A percentile compares a stretch with the other conserved stretches of the same genome.
Evolutionary conservation across 2,329 filamentous ascomycete species (phyloP).

Genomic region (Helminthosporium solani): DNA sequence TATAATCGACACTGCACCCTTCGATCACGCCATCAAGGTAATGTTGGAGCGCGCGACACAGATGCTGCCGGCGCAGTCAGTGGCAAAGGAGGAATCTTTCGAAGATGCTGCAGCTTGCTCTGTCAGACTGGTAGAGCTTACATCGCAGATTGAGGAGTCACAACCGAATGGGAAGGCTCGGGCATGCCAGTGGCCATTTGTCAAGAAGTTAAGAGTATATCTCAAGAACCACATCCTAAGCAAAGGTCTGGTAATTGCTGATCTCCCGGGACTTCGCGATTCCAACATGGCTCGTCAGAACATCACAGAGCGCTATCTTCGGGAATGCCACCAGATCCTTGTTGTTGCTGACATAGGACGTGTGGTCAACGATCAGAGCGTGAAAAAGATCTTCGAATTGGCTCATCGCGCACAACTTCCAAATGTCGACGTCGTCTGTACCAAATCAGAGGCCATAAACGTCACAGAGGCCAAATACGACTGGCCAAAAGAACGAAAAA

Average conservation of each 20-base stretch:
- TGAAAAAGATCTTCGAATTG: conserved; percentile 46
- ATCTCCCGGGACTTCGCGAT: conserved; percentile 55
- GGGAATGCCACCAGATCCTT: conserved; percentile 52
- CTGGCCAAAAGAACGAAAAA: conserved; percentile 11
- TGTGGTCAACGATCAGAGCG: conserved; percentile 46
- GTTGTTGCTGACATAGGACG: conserved; percentile 47
- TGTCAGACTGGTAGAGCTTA: conserved; percentile 36
- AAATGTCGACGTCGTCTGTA: conserved; percentile 30
- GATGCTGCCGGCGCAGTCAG: conserved; percentile 7
- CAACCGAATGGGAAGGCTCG: conserved; percentile 1
- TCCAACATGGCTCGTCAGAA: conserved; percentile 47
- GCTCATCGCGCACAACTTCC: conserved; percentile 41
- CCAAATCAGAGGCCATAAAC: conserved; percentile 19
- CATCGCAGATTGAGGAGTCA: conserved; percentile 35
- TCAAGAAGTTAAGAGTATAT: conserved; percentile 49
- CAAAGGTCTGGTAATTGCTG: conserved; percentile 51
- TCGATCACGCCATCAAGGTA: conserved; percentile 12
- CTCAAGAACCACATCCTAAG: conserved; percentile 50
- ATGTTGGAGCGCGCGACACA: conserved; percentile 18
- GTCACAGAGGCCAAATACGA: conserved; percentile 15
- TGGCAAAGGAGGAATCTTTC: conserved; percentile 36
- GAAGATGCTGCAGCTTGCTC: conserved; percentile 42
- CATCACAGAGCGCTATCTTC: conserved; percentile 50
- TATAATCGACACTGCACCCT: conserved; percentile 13
- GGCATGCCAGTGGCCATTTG: conserved; percentile 47